Evolutionary conservation across 148 eudicot genomes (phyloP).

Genomic region (Rhododendron griersonianum): DNA sequence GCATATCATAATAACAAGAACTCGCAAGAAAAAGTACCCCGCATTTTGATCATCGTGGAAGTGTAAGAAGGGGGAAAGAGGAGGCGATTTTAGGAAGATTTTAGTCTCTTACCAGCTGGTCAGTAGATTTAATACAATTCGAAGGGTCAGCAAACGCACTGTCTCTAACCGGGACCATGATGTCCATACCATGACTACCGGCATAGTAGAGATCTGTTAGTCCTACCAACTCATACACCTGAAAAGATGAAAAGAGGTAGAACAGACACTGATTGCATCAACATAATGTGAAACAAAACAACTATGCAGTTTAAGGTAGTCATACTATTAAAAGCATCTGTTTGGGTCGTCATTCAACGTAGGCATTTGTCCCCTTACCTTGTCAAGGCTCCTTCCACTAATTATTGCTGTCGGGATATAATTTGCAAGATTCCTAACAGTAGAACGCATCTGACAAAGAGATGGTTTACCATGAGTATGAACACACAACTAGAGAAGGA

Average conservation of each 20-base stretch:
- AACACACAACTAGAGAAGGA: neutral
- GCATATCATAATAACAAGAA: neutral
- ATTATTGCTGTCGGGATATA: conserved; percentile 76
- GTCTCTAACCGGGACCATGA: conserved; percentile 51
- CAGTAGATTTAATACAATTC: conserved; percentile 33
- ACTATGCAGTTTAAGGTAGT: neutral
- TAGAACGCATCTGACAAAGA: conserved; percentile 52
- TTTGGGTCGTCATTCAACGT: neutral
- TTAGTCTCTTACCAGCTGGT: conserved; percentile 43
- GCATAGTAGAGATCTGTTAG: conserved; percentile 77
- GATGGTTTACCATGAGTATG: neutral
- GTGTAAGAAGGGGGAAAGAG: neutral
- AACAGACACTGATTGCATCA: neutral
- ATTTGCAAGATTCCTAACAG: conserved; percentile 59
- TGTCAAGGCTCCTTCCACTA: conserved; percentile 83
- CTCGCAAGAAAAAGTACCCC: neutral
- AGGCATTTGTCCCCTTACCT: conserved; percentile 27
- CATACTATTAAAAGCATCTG: neutral
- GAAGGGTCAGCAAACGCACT: conserved; percentile 19
- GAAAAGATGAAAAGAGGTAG: conserved; percentile 11
- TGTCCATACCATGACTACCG: conserved; percentile 98
- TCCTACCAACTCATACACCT: conserved; percentile 77
- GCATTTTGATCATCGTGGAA: neutral
- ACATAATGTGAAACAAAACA: neutral
- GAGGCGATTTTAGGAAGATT: neutral